phyloP scores from a whole-genome alignment of 495 filamentous ascomycete genomes.

The Diplogelasinospora grovesii region DNA sequence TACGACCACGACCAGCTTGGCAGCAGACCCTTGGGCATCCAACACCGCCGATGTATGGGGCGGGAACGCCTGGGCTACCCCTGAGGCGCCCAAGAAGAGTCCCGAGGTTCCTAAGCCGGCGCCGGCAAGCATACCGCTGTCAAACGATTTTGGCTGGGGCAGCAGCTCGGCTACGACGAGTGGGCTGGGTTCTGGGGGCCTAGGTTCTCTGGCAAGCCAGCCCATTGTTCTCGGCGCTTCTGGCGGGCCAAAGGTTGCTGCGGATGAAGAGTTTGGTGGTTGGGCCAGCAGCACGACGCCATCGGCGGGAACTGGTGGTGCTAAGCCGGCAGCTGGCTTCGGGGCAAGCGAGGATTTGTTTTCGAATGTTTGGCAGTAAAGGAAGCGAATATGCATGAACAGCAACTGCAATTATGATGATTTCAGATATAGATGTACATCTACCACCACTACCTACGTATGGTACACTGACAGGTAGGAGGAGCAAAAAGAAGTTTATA shows the following conservation, averaged over 20 bases:
- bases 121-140: slow-evolving; percentile 27
- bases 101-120: slow-evolving; percentile 27
- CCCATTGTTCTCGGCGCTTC: slow-evolving; percentile 47
- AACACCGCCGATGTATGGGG: slow-evolving; percentile 44
- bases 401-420: slow-evolving; percentile 1
- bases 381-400: too few relatives aligned
- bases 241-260: slow-evolving; percentile 59
- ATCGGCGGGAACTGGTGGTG: slow-evolving; percentile 27
- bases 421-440: too few relatives aligned
- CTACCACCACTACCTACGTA: too few relatives aligned
- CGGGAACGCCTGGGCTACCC: slow-evolving; percentile 51
- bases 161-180: slow-evolving; percentile 22
- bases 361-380: slow-evolving; percentile 85
- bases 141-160: slow-evolving; percentile 53
- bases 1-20: too few relatives aligned
- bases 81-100: slow-evolving; percentile 32
- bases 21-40: slow-evolving; percentile 16
- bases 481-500: too few relatives aligned
- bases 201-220: slow-evolving; percentile 43
- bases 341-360: slow-evolving; percentile 77
- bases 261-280: slow-evolving; percentile 90
- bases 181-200: too few relatives aligned
- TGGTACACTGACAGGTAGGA: too few relatives aligned
- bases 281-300: slow-evolving; percentile 65
- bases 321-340: slow-evolving; percentile 47